phyloP scores from a whole-genome alignment of 2,329 filamentous ascomycete species.

The Didymella segeticola region DNA sequence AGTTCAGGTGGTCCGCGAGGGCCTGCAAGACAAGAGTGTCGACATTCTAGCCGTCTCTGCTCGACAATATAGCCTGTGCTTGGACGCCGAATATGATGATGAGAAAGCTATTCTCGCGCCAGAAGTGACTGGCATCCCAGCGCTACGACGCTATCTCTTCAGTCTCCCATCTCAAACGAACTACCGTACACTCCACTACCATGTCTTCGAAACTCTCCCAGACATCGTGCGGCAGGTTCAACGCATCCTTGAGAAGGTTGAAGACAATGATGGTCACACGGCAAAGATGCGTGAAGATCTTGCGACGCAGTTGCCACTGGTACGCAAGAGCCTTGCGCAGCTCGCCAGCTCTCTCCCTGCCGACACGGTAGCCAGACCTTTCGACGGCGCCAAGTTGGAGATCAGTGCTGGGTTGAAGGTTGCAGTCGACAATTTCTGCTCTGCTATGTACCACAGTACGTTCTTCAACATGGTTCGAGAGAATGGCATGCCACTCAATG shows the following conservation, averaged over 20 bases:
- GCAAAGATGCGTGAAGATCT: constrained; percentile 13
- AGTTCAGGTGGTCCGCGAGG: too few relatives aligned
- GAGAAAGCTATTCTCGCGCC: neutral
- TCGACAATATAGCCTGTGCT: too few relatives aligned
- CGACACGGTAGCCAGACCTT: neutral
- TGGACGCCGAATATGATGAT: neutral
- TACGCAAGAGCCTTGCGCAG: neutral
- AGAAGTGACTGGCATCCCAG: constrained; percentile 3
- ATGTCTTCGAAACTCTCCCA: constrained; percentile 14
- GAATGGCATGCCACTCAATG: constrained; percentile 19
- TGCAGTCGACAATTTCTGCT: too few relatives aligned
- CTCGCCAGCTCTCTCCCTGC: neutral
- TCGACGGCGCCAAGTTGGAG: neutral
- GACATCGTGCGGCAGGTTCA: neutral
- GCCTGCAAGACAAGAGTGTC: too few relatives aligned
- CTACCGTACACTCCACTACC: constrained; percentile 5
- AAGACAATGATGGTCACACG: constrained; percentile 11
- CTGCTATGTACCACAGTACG: neutral
- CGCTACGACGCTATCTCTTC: constrained; percentile 11
- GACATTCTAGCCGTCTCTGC: too few relatives aligned
- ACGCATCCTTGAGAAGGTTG: constrained; percentile 5
- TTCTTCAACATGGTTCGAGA: constrained; percentile 21
- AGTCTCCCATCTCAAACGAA: constrained; percentile 12
- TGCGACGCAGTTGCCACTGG: neutral
- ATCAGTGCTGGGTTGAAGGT: neutral